Evolutionary conservation across 148 eudicot species (phyloP).

Genomic region (Vaccinium macrocarpon): DNA sequence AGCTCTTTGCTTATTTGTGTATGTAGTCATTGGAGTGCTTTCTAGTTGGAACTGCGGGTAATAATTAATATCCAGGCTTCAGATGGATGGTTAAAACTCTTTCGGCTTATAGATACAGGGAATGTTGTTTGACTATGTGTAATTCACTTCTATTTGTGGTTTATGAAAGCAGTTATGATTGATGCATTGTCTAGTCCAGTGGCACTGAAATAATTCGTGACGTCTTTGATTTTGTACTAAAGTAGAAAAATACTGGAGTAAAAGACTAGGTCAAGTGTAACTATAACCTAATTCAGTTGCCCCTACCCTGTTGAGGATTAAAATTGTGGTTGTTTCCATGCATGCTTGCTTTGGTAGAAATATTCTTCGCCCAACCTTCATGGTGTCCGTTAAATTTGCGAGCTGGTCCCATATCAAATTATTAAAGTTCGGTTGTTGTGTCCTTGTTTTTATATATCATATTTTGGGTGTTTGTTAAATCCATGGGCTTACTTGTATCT

Average conservation of each 20-base stretch:
- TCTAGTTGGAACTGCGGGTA: not conserved
- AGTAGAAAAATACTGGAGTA: not conserved
- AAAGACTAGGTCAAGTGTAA: not conserved
- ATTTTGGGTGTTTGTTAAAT: too few relatives aligned
- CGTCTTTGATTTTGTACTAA: not conserved
- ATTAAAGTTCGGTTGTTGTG: not conserved
- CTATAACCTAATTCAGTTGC: not conserved
- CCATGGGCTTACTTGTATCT: too few relatives aligned
- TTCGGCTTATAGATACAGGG: not conserved
- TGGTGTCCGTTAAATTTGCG: not conserved
- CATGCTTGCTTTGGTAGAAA: slow-evolving; percentile 1
- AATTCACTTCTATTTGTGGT: not conserved
- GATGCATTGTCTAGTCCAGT: not conserved
- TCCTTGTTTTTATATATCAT: not conserved
- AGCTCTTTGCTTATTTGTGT: not conserved
- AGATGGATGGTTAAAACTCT: not conserved
- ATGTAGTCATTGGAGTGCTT: not conserved
- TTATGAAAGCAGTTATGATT: not conserved
- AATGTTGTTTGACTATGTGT: not conserved
- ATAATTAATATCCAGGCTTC: not conserved
- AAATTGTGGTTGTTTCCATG: not conserved
- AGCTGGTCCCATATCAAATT: not conserved
- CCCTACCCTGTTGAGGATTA: not conserved
- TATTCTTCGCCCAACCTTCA: not conserved
- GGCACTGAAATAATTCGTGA: not conserved